A percentile compares a stretch with the other conserved stretches of the same genome.
Conservation (phyloP, 495 filamentous ascomycete species). For the Xylaria nigripes region DNA sequence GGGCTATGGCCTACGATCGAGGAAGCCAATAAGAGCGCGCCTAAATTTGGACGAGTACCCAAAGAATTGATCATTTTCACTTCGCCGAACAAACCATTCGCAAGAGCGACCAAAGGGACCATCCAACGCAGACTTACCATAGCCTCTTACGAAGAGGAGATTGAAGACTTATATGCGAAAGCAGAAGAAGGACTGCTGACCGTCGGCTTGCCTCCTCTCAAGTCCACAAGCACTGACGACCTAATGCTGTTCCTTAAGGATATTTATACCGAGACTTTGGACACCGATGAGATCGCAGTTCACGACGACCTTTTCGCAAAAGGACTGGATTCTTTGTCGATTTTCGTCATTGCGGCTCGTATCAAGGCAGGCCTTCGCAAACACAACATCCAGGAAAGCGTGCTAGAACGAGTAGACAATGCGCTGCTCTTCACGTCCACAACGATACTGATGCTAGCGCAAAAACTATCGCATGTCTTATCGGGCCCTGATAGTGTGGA, state of each 20-base stretch:
- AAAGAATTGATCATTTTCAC: slow-evolving; percentile 5
- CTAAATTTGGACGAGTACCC: slow-evolving; percentile 1
- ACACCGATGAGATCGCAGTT: neutral
- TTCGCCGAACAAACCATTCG: slow-evolving; percentile 5
- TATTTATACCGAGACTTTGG: neutral
- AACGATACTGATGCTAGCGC: neutral
- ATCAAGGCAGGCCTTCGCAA: slow-evolving; percentile 9
- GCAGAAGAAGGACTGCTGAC: slow-evolving; percentile 3
- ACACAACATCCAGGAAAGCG: neutral
- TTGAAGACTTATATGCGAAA: slow-evolving; percentile 5
- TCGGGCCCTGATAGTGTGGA: neutral
- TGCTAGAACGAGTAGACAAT: neutral
- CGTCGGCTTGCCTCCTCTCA: neutral
- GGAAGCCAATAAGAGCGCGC: slow-evolving; percentile 13
- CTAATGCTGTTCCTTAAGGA: neutral
- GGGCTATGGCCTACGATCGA: slow-evolving; percentile 19
- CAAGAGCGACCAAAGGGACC: slow-evolving; percentile 4
- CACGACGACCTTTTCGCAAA: slow-evolving; percentile 5
- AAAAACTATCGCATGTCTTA: neutral
- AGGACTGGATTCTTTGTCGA: slow-evolving; percentile 7
- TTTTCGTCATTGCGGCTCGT: neutral
- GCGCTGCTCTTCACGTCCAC: slow-evolving; percentile 2
- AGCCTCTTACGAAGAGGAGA: slow-evolving; percentile 1
- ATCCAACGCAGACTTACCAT: slow-evolving; percentile 4
- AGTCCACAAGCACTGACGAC: neutral